Percentiles rank a stretch among this genome's conserved stretches.
phyloP scores from a whole-genome alignment of 495 filamentous ascomycete genomes.

The Daldinia concentrica region DNA sequence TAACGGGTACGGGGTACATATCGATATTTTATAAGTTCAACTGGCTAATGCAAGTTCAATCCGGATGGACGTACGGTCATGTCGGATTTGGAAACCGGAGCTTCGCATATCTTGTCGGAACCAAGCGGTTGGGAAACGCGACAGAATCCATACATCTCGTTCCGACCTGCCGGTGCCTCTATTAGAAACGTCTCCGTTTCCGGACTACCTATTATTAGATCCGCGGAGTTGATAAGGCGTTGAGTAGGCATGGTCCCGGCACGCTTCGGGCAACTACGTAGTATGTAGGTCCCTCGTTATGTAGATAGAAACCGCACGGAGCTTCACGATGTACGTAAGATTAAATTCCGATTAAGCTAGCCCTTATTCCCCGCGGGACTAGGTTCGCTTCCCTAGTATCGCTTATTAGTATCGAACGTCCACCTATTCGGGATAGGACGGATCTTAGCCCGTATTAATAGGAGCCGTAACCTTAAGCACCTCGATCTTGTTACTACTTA shows the following conservation, averaged over 20 bases:
- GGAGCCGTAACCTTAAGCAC: conserved; percentile 4
- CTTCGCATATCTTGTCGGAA: conserved; percentile 12
- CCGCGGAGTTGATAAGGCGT: conserved; percentile 2
- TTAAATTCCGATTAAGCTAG: conserved; percentile 17
- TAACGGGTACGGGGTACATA: background rate
- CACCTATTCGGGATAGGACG: conserved; percentile 1
- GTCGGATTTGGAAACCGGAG: conserved; percentile 3
- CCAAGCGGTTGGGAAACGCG: conserved; percentile 13
- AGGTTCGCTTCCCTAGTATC: background rate
- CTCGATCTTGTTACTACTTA: conserved; percentile 15
- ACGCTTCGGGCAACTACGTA: background rate
- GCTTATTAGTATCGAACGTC: conserved; percentile 7
- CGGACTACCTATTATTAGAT: background rate
- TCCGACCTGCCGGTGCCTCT: conserved; percentile 5
- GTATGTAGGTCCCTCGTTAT: too few relatives aligned
- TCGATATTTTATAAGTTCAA: background rate
- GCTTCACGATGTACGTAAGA: conserved; percentile 20
- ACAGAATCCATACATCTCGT: conserved; percentile 3
- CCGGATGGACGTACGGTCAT: background rate
- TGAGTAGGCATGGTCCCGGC: conserved; percentile 7
- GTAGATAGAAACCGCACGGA: conserved; percentile 1
- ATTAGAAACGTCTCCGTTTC: background rate
- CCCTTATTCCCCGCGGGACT: conserved; percentile 2
- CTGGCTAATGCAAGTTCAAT: background rate
- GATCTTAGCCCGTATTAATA: conserved; percentile 9